Conservation (phyloP, 495 filamentous ascomycete species). For the Tuber microsphaerosporum region DNA sequence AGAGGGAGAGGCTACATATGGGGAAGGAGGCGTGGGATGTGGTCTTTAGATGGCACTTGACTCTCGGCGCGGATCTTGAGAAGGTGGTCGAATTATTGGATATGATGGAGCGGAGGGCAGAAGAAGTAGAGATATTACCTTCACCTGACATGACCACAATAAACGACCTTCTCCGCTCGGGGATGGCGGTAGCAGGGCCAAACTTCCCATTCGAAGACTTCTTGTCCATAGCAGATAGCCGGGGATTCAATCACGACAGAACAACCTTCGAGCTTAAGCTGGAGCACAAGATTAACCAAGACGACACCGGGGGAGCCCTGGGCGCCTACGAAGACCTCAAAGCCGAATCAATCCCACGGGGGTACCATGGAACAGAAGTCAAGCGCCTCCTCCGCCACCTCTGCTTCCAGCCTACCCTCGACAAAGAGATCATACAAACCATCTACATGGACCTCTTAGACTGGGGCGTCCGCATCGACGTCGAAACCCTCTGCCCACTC, state of each 20-base stretch:
- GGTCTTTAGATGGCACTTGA: constrained; percentile 67
- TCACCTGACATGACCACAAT: constrained; percentile 63
- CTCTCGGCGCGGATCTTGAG: constrained; percentile 58
- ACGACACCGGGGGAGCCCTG: constrained; percentile 61
- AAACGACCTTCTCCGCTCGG: constrained; percentile 58
- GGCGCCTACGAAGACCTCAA: constrained; percentile 55
- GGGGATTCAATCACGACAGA: constrained; percentile 56
- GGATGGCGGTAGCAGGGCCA: constrained; percentile 4
- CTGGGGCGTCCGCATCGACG: constrained; percentile 58
- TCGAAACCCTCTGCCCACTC: constrained; percentile 64
- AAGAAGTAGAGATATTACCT: not conserved
- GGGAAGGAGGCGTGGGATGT: constrained; percentile 58
- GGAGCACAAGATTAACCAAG: constrained; percentile 61
- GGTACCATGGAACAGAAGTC: constrained; percentile 20
- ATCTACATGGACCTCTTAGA: constrained; percentile 69
- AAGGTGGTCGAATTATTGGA: constrained; percentile 62
- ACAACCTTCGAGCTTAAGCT: constrained; percentile 67
- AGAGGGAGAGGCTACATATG: constrained; percentile 54
- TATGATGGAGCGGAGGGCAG: constrained; percentile 50
- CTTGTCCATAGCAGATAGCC: constrained; percentile 54
- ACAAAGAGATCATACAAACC: constrained; percentile 62
- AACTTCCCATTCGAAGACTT: constrained; percentile 64
- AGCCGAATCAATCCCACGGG: constrained; percentile 23
- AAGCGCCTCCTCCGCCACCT: constrained; percentile 55
- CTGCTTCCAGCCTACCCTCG: constrained; percentile 51